Evolutionary conservation across 345 rosid species (phyloP).

Genomic region (Linum lewisii): DNA sequence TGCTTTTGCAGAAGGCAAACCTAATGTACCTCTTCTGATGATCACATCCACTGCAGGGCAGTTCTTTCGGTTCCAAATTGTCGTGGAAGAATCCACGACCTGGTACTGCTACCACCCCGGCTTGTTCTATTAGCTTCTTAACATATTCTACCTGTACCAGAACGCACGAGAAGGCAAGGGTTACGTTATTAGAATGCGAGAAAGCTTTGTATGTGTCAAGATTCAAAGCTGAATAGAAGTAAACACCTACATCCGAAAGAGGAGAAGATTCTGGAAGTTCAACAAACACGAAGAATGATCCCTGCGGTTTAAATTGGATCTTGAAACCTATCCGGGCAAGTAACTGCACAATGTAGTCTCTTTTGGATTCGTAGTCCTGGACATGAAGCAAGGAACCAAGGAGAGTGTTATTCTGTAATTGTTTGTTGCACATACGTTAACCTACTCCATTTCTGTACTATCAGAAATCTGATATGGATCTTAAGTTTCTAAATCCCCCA

Average conservation of each 20-base stretch:
- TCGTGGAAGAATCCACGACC: slow-evolving; percentile 42
- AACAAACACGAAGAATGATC: slow-evolving; percentile 41
- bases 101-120: slow-evolving; percentile 53
- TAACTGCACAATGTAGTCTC: slow-evolving; percentile 33
- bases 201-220: background rate
- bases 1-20: slow-evolving; percentile 55
- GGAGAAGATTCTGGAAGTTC: slow-evolving; percentile 37
- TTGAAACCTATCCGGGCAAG: slow-evolving; percentile 35
- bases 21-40: slow-evolving; percentile 31
- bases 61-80: slow-evolving; percentile 9
- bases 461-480: background rate
- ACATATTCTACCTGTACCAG: slow-evolving; percentile 37
- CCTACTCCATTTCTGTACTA: background rate
- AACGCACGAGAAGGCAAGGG: background rate
- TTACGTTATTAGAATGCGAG: background rate
- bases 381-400: slow-evolving; percentile 4
- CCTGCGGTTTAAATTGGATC: slow-evolving; percentile 42
- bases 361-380: slow-evolving; percentile 41
- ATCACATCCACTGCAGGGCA: background rate
- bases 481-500: background rate
- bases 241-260: slow-evolving; percentile 35
- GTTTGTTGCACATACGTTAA: background rate
- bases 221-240: background rate
- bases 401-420: background rate
- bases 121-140: slow-evolving; percentile 32